phyloP scores from a whole-genome alignment of 208 protist species.

The Trypanosoma melophagium region DNA sequence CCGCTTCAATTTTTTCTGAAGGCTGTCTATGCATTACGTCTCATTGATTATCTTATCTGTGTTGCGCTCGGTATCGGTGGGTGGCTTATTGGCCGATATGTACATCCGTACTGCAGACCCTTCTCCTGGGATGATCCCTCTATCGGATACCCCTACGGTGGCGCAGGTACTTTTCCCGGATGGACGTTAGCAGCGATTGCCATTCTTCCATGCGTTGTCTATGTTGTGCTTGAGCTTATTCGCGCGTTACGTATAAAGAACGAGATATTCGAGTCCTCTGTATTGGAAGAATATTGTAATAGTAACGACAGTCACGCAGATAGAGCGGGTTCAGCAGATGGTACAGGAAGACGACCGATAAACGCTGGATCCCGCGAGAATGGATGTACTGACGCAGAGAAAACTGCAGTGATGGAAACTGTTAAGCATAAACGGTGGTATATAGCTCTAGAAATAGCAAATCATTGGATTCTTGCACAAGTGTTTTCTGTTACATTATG shows the following conservation, averaged over 20 bases:
- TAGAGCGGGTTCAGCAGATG: no score
- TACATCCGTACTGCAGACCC: constrained; percentile 39
- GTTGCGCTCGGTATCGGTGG: neutral
- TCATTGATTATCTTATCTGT: constrained; percentile 22
- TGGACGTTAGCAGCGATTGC: constrained; percentile 50
- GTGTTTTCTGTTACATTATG: constrained; percentile 27
- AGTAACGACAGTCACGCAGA: no score
- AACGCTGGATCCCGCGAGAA: no score
- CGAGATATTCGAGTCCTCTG: no score
- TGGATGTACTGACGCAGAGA: no score
- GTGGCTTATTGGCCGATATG: neutral
- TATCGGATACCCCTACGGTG: constrained; percentile 39
- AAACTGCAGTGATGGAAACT: neutral
- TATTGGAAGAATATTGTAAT: no score
- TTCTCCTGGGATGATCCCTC: constrained; percentile 52
- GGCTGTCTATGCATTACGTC: neutral
- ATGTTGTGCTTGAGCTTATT: constrained; percentile 16
- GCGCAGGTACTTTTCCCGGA: constrained; percentile 37
- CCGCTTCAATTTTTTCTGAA: neutral
- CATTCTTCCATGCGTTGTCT: constrained; percentile 30
- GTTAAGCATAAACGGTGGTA: neutral
- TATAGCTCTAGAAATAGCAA: constrained; percentile 31
- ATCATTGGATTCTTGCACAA: constrained; percentile 58
- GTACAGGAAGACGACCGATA: no score
- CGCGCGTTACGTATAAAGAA: constrained; percentile 6